Evolutionary conservation across 192 early-diverging fungal genomes (phyloP), one percentile per base, ranked within the genome.

Genomic region (Podila clonocystis): DNA sequence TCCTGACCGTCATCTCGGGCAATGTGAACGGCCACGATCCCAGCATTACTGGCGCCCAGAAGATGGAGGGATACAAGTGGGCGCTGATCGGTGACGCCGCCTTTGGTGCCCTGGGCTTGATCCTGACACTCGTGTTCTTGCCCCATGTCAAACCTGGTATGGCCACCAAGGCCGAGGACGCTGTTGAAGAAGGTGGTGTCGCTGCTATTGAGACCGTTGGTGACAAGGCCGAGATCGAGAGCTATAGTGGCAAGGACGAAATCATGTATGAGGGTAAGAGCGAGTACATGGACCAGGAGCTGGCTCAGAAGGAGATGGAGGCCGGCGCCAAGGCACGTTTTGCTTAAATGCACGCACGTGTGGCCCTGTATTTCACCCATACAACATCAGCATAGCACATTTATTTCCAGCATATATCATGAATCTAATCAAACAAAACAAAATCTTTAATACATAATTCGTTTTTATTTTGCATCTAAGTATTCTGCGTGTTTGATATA

Each of bases 1-100:
- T 84, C 30, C 50, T 84, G 68, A 80, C 83, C 7, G 83, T 79
- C 28, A 72, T 80, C 33, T 80, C 77, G 58, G 73, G 73, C 67
- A 79, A 74, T 9, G 60, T 84, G 20, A 84, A 84, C 50, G 71
- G 71, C 11, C 34, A 50, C 12, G 29, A 52, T 15, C 62, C 50
- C 19, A 38, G 28, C 49, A 22, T 64, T 11, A 19, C 30, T 17
- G 77, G 77, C 22, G 62, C 70, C 24, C 31, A 48, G 5, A 58
- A 58, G 31, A 80, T 80, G 71, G 38, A 69, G 24, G 77, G 77
- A 60, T 80, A 80, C 67, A 80, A 80, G 57, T 64, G 67, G 28
- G 63, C 70, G 2, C 67, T 80, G 5, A 12, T 80, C 34, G 77
- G 77, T 12, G 67, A 65, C 17, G 62, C 38, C 5, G 65, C 13